These are phyloP conservation scores for Termitomyces sp. DNA, from an alignment of 768 basidiomycete genomes.

Conservation along the genomic window DNA sequence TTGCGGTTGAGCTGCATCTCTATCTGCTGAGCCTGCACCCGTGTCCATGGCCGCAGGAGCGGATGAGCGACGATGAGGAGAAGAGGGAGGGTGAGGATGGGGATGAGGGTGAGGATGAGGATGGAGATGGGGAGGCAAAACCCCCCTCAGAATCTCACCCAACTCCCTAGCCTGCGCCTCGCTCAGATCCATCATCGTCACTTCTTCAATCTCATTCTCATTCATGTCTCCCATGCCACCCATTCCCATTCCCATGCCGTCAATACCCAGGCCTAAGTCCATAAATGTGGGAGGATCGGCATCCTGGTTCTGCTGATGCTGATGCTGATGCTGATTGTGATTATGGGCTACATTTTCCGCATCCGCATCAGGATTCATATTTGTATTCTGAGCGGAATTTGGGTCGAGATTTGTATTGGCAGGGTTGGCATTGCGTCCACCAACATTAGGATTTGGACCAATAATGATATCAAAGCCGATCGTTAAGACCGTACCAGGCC, in stretches of 20 bases:
- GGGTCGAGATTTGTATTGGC: background rate
- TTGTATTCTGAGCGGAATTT: background rate
- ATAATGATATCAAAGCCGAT: constrained; percentile 6
- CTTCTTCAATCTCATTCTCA: background rate
- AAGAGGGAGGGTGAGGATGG: background rate
- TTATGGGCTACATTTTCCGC: background rate
- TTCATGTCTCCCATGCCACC: background rate
- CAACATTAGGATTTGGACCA: background rate
- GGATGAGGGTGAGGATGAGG: background rate
- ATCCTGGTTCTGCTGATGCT: background rate
- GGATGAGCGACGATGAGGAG: background rate
- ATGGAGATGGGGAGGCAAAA: too few relatives aligned
- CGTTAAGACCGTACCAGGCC: background rate
- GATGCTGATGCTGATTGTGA: background rate
- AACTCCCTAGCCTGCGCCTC: background rate
- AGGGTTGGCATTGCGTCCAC: background rate
- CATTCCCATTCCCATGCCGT: background rate
- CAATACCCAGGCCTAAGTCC: background rate
- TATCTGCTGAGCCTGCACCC: background rate
- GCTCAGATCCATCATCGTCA: background rate
- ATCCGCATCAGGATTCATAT: background rate
- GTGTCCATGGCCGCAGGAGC: background rate
- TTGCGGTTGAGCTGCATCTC: background rate
- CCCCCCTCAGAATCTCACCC: background rate
- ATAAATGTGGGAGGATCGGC: too few relatives aligned